Evolutionary conservation across 2,329 filamentous ascomycete genomes (phyloP), one percentile per base, ranked within the genome.

Genomic region (Alternaria angustiovoidea): DNA sequence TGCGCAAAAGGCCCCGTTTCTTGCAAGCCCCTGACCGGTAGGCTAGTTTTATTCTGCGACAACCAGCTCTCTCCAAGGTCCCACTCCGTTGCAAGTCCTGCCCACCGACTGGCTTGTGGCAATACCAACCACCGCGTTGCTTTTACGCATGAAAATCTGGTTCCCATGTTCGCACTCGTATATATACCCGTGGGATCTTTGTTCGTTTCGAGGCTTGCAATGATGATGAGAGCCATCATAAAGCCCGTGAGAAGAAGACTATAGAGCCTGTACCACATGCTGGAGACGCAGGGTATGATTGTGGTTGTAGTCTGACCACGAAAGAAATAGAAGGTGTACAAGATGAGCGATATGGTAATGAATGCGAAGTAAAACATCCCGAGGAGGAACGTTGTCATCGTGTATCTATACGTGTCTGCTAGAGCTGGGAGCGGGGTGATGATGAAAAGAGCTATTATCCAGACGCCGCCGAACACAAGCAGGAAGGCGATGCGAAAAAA

Each of bases 261-360:
- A 24, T 68, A 66, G 11, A 65, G 20, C 47, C 55, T 64, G 47
- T 68, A 65, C 62, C 64, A 65, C 12, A 32, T 48, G 18, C 34
- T 60, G 1, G 59, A 60, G 26, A 65, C 46, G 26, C 61, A 63
- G 9, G 64, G 64, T 4, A 66, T 34, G 14, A 68, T 51, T 3
- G 59, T 63, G 22, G 57, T 63, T 14, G 59, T 63, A 4, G 57
- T 66, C 26, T 57, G 54, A 2, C 52, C 62, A 18, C 46, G 46
- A 16, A 60, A 30, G 5, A 63, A 63, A 22, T 59, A 57, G 24
- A 59, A 42, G 5, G 47, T 38, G 30, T 61, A 62, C 4, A 62
- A 16, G 2, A 26, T 1, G 0, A 38, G 46, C 2, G 46, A 7
- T n/a, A 38, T 8, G 11, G 46, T 36, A 20, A 38, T 24, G 1